Evolutionary conservation across 495 filamentous ascomycete species (phyloP).

Genomic region (Penicillium waksmanii): DNA sequence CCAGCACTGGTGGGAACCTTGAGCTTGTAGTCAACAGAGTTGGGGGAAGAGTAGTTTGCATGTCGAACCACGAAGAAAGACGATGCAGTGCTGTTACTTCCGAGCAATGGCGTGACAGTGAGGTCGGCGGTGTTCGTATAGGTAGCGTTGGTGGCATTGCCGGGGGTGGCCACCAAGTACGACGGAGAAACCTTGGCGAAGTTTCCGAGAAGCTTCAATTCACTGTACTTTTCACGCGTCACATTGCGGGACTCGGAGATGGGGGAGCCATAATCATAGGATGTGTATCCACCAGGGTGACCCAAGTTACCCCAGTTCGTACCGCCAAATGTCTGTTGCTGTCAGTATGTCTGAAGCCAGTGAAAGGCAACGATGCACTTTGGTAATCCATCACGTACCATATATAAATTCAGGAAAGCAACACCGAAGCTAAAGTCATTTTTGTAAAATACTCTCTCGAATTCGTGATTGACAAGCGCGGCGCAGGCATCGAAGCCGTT

Average conservation of each 20-base stretch:
- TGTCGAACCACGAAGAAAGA: slow-evolving; percentile 72
- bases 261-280: slow-evolving; percentile 71
- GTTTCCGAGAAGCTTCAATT: slow-evolving; percentile 73
- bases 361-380: neutral
- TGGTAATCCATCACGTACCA: slow-evolving; percentile 48
- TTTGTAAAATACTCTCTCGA: slow-evolving; percentile 81
- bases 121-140: slow-evolving; percentile 55
- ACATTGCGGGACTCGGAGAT: slow-evolving; percentile 71
- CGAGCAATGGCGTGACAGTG: slow-evolving; percentile 61
- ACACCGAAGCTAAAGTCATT: slow-evolving; percentile 69
- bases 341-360: neutral
- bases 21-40: slow-evolving; percentile 63
- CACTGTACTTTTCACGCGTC: slow-evolving; percentile 75
- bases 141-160: slow-evolving; percentile 50
- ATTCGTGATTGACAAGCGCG: slow-evolving; percentile 66
- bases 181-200: slow-evolving; percentile 71
- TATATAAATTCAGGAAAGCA: slow-evolving; percentile 68
- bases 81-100: slow-evolving; percentile 46
- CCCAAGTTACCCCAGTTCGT: slow-evolving; percentile 88
- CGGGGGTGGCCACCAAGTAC: slow-evolving; percentile 60
- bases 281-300: slow-evolving; percentile 71
- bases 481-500: slow-evolving; percentile 66
- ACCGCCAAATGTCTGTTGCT: slow-evolving; percentile 63
- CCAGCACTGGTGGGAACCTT: slow-evolving; percentile 65
- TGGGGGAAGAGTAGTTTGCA: slow-evolving; percentile 58